Conservation (phyloP, 257 asterid genomes). For the Anisodus acutangulus region DNA sequence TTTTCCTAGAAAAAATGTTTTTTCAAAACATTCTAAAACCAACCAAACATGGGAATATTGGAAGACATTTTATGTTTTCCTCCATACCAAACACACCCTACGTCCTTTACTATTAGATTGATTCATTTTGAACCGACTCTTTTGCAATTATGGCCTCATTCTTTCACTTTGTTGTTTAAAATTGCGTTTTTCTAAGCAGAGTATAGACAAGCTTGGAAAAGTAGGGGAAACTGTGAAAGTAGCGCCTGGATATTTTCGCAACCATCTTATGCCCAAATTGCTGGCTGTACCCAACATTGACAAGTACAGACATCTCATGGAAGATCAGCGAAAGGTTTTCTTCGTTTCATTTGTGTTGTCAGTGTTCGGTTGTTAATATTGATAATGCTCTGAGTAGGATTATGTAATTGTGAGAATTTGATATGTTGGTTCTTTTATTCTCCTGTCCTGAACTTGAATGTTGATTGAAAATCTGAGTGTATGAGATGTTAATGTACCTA, state of each 20-base stretch:
- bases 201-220: conserved; percentile 77
- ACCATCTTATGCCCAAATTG: conserved; percentile 94
- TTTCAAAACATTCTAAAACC: no score
- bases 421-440: neutral
- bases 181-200: conserved; percentile 26
- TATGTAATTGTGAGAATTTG: conserved; percentile 5
- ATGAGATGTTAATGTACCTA: neutral
- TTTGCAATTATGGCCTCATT: neutral
- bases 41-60: no score
- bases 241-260: conserved; percentile 95
- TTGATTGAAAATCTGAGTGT: neutral
- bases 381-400: neutral
- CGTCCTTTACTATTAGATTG: neutral
- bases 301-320: conserved; percentile 71
- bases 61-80: no score
- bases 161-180: neutral
- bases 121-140: neutral
- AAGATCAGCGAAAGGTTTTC: conserved; percentile 87
- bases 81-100: no score
- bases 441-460: neutral
- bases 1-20: no score
- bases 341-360: neutral
- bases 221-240: conserved; percentile 95
- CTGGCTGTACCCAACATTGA: conserved; percentile 91
- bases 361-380: neutral